These are phyloP conservation scores for Saccharum hybrid DNA, from an alignment of 202 grass and related monocot genomes.

Conservation along the genomic window DNA sequence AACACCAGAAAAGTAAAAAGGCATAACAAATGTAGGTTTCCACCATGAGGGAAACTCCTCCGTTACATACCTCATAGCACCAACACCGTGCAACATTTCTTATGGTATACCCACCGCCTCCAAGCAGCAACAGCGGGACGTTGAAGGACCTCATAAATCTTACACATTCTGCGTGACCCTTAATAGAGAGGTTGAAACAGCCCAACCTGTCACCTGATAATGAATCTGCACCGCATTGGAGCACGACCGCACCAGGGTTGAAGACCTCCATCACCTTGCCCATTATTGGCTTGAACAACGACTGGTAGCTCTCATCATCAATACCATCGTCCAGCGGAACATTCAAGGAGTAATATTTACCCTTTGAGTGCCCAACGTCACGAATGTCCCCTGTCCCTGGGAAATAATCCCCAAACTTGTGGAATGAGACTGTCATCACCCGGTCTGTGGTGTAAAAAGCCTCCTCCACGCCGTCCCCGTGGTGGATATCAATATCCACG, in stretches of 20 bases:
- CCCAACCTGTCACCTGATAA: conserved; percentile 89
- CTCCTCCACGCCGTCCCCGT: conserved; percentile 95
- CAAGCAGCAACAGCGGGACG: conserved; percentile 80
- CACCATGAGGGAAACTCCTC: conserved; percentile 5
- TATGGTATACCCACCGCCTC: conserved; percentile 94
- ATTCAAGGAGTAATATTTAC: conserved; percentile 91
- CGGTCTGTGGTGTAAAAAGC: conserved; percentile 94
- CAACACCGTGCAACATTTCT: conserved; percentile 93
- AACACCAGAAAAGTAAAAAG: background rate
- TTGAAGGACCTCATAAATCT: conserved; percentile 98
- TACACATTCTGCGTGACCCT: conserved; percentile 84
- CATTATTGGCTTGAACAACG: conserved; percentile 89
- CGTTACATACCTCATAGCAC: conserved; percentile 88
- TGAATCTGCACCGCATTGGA: conserved; percentile 91
- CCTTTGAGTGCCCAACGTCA: conserved; percentile 70
- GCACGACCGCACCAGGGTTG: conserved; percentile 75
- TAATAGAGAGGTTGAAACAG: conserved; percentile 95
- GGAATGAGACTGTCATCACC: conserved; percentile 95
- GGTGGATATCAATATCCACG: conserved; percentile 95
- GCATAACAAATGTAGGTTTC: background rate
- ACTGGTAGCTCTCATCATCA: conserved; percentile 93
- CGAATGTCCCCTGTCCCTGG: conserved; percentile 79
- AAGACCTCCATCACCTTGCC: conserved; percentile 95
- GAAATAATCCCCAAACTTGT: conserved; percentile 98
- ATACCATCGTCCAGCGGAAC: conserved; percentile 90